phyloP scores from a whole-genome alignment of 139 green algal species.

The Closterium sp. region DNA sequence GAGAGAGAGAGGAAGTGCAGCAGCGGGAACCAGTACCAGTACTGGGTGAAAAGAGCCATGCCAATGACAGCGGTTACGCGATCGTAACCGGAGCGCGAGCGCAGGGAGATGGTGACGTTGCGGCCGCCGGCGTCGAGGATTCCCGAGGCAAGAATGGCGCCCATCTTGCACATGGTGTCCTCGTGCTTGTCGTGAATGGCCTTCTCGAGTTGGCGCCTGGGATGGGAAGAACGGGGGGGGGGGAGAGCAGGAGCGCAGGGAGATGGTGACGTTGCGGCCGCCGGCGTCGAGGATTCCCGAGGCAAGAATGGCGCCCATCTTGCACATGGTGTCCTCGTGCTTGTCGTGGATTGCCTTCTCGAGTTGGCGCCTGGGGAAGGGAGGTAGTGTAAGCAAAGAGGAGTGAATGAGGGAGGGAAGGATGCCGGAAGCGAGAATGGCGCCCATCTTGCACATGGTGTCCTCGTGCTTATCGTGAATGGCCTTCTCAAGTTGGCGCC shows the following conservation, averaged over 20 bases:
- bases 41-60: constrained; percentile 92
- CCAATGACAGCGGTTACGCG: constrained; percentile 83
- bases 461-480: constrained; percentile 91
- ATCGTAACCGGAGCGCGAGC: constrained; percentile 71
- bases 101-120: constrained; percentile 85
- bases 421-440: constrained; percentile 80
- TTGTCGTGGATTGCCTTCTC: constrained; percentile 85
- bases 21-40: constrained; percentile 99
- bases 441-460: constrained; percentile 89
- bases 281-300: constrained; percentile 18
- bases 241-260: neutral
- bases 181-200: constrained; percentile 86
- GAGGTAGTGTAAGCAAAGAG: too few species aligned
- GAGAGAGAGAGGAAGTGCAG: constrained; percentile 85
- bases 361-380: constrained; percentile 62
- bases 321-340: constrained; percentile 88
- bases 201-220: constrained; percentile 71
- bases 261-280: constrained; percentile 88
- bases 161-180: constrained; percentile 91
- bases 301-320: constrained; percentile 92
- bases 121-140: constrained; percentile 92
- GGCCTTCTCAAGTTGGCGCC: constrained; percentile 76
- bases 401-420: too few species aligned
- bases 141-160: constrained; percentile 89
- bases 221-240: constrained; percentile 5